A percentile compares a stretch with the other conserved stretches of the same genome.
Evolutionary conservation across 1,284 basidiomycete species (phyloP).

Genomic region (Cutaneotrichosporon arboriforme): DNA sequence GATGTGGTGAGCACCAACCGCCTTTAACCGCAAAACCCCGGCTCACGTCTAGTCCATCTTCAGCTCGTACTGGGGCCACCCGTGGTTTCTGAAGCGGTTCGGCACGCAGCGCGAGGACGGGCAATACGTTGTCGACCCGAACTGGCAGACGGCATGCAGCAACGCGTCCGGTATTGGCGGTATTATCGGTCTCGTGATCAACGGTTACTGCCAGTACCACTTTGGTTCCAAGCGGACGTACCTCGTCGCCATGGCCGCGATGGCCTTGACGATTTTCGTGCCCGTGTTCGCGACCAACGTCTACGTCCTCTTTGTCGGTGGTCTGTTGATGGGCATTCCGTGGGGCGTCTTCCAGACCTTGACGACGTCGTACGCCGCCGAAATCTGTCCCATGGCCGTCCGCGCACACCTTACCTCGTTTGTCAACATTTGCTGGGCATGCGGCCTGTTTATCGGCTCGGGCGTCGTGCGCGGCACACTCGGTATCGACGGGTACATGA

Average conservation of each 20-base stretch:
- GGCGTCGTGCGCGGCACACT: conserved; percentile 46
- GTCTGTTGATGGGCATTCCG: conserved; percentile 22
- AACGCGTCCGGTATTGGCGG: conserved; percentile 17
- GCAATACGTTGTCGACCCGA: conserved; percentile 15
- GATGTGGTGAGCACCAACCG: no score
- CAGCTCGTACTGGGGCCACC: conserved; percentile 43
- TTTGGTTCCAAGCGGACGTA: conserved; percentile 25
- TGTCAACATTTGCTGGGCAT: conserved; percentile 51
- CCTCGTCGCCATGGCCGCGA: conserved; percentile 31
- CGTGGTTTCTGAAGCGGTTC: conserved; percentile 31
- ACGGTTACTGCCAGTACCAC: conserved; percentile 21
- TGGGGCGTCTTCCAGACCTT: conserved; percentile 51
- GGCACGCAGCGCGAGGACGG: conserved; percentile 13
- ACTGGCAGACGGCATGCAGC: conserved; percentile 22
- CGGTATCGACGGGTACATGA: conserved; percentile 16
- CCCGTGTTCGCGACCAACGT: conserved; percentile 35
- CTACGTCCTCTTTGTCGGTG: conserved; percentile 23
- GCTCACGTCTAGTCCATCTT: neutral
- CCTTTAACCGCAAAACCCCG: no score
- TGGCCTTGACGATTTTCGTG: conserved; percentile 41
- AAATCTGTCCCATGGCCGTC: conserved; percentile 50
- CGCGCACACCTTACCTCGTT: conserved; percentile 50
- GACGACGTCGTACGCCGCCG: conserved; percentile 50
- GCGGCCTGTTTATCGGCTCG: conserved; percentile 42
- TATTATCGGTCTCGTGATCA: conserved; percentile 19